phyloP scores from a whole-genome alignment of 2,329 filamentous ascomycete genomes.

The Talaromyces rugulosus region DNA sequence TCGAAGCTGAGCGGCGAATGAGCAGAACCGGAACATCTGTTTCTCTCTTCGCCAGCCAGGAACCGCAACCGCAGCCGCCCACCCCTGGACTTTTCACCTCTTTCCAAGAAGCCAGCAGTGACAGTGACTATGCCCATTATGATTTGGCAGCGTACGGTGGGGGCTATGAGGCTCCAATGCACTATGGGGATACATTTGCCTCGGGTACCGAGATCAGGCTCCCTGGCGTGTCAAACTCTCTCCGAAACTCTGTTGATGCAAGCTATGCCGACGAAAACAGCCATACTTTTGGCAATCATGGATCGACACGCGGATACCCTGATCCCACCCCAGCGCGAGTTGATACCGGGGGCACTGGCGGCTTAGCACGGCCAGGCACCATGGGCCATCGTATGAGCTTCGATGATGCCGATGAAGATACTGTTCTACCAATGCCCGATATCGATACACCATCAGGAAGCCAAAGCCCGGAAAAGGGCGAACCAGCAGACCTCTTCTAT shows the following conservation, averaged over 20 bases:
- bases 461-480: slow-evolving; percentile 65
- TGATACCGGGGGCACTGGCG: slow-evolving; percentile 87
- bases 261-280: slow-evolving; percentile 36
- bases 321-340: slow-evolving; percentile 62
- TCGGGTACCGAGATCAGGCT: slow-evolving; percentile 6
- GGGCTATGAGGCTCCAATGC: slow-evolving; percentile 60
- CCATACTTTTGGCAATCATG: not conserved
- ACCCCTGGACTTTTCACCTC: slow-evolving; percentile 21
- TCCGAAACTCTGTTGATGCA: slow-evolving; percentile 6
- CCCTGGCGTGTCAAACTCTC: not conserved
- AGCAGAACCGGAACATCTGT: slow-evolving; percentile 53
- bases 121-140: slow-evolving; percentile 67
- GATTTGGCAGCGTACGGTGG: slow-evolving; percentile 73
- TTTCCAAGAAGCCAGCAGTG: slow-evolving; percentile 50
- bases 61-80: slow-evolving; percentile 41
- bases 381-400: slow-evolving; percentile 71
- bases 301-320: slow-evolving; percentile 54
- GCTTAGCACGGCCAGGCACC: slow-evolving; percentile 68
- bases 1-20: slow-evolving; percentile 41
- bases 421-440: slow-evolving; percentile 52
- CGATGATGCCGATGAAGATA: slow-evolving; percentile 90
- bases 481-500: slow-evolving; percentile 88
- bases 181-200: slow-evolving; percentile 53
- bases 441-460: slow-evolving; percentile 46
- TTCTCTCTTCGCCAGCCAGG: slow-evolving; percentile 44